Conservation (phyloP, 345 rosid genomes). For the Xanthoceras sorbifolium region DNA sequence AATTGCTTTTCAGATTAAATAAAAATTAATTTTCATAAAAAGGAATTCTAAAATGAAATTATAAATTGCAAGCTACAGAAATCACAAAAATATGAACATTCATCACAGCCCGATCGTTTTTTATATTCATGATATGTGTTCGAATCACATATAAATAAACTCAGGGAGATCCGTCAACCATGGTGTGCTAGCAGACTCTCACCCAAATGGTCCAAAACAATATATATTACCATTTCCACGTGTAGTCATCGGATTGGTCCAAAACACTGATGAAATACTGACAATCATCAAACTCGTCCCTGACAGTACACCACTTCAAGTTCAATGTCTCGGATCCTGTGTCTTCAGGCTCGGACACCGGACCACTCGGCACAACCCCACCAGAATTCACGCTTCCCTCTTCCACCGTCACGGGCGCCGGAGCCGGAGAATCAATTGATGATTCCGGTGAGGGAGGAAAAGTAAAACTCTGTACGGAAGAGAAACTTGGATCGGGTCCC, state of each 20-base stretch:
- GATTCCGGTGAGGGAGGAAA: conserved; percentile 10
- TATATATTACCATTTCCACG: conserved; percentile 39
- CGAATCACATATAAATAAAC: too few relatives aligned
- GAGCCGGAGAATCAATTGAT: not conserved
- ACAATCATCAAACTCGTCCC: conserved; percentile 35
- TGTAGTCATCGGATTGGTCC: conserved; percentile 27
- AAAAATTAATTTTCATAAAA: too few relatives aligned
- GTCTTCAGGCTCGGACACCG: conserved; percentile 3
- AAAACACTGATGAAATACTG: conserved; percentile 19
- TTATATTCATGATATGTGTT: too few relatives aligned
- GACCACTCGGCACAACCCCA: conserved; percentile 13
- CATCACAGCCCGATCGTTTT: too few relatives aligned
- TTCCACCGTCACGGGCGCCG: not conserved
- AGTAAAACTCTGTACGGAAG: not conserved
- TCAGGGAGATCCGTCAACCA: too few relatives aligned
- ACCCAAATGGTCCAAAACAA: too few relatives aligned
- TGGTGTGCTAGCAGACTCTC: too few relatives aligned
- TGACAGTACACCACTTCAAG: conserved; percentile 33
- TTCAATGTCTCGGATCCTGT: conserved; percentile 4
- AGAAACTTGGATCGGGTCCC: not conserved
- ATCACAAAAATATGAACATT: too few relatives aligned
- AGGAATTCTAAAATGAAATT: too few relatives aligned
- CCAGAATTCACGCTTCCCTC: not conserved
- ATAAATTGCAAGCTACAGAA: too few relatives aligned
- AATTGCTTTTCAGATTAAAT: too few relatives aligned